Percentiles rank a stretch among this genome's conserved stretches.
phyloP scores from a whole-genome alignment of 2,329 filamentous ascomycete species.

The Emergomyces orientalis region DNA sequence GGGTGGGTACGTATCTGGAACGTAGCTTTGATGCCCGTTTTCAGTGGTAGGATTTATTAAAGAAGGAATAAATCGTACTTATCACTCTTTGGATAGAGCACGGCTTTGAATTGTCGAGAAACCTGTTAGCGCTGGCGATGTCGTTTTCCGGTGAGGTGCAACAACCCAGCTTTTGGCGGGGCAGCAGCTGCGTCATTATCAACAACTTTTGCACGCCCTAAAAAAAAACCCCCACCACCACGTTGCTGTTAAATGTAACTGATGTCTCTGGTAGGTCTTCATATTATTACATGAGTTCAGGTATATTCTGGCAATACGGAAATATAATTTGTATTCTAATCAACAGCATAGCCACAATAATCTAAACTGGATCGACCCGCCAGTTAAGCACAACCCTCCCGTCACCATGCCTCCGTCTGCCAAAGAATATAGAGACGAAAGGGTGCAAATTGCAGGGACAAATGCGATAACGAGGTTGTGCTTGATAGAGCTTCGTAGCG shows the following conservation, averaged over 20 bases:
- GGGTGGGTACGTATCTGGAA: background rate
- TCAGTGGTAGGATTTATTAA: background rate
- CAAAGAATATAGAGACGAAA: background rate
- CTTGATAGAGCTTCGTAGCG: background rate
- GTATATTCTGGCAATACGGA: background rate
- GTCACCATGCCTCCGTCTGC: background rate
- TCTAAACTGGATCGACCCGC: background rate
- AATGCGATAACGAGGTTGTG: background rate
- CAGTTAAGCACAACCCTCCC: background rate
- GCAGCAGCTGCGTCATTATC: slow-evolving; percentile 7
- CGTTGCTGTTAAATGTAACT: no score
- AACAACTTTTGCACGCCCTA: background rate
- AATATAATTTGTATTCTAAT: background rate
- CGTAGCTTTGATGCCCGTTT: background rate
- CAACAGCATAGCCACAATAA: background rate
- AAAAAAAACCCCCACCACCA: background rate
- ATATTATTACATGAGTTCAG: background rate
- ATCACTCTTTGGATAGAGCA: background rate
- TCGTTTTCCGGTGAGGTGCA: background rate
- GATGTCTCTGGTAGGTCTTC: no score
- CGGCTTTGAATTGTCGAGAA: background rate
- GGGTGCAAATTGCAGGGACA: background rate
- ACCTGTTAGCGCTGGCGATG: background rate
- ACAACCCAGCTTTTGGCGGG: slow-evolving; percentile 6
- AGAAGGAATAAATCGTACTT: background rate